Base-by-base conservation (phyloP, 2,329 filamentous ascomycete species). In the Penicillium thymicola region DNA sequence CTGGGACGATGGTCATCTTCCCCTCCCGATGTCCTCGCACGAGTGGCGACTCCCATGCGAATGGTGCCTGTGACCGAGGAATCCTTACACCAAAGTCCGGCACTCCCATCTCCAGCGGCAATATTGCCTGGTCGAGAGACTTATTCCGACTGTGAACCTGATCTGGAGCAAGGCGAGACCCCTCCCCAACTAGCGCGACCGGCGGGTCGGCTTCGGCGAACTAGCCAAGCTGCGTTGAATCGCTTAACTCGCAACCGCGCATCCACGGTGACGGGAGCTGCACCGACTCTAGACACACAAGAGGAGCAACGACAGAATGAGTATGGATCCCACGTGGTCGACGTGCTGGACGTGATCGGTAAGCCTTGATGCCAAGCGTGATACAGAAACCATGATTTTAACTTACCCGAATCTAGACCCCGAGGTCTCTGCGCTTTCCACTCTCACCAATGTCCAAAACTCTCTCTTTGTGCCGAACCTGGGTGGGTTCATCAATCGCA, bases 381-480 rank as follows among this genome's bases (percentile, higher is more conserved):
- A 47, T 40, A 13, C n/a, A 30, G 25, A 37, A 38, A 32, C 13
- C 34, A 37, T 57, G 44, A 46, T 10, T 65, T 51, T 23, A 30
- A 57, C 62, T 73, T 54, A 78, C 60, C 25, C 27, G 8, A 56
- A 28, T 6, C 14, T 61, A 92, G 90, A 95, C 66, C 90, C 90
- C 41, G 89, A 95, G 75, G 86, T 96, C 4, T 85, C 89, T 36
- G 90, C 90, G 0, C 77, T 96, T 4, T 90, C 89, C 0, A 93
- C 90, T 14, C 82, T 95, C 10, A 95, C 89, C 42, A 96, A 96
- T 67, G 87, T 96, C 21, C 90, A 95, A 67, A 96, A 96, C 70
- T 94, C 90, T 0, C 83, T 96, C 10, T 95, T 95, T 73, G 78
- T 95, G 2, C 91, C 91, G 0, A 87, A 92, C 62, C 79, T 95